phyloP scores from a whole-genome alignment of 768 basidiomycete species.

The Hortiboletus campestris region DNA sequence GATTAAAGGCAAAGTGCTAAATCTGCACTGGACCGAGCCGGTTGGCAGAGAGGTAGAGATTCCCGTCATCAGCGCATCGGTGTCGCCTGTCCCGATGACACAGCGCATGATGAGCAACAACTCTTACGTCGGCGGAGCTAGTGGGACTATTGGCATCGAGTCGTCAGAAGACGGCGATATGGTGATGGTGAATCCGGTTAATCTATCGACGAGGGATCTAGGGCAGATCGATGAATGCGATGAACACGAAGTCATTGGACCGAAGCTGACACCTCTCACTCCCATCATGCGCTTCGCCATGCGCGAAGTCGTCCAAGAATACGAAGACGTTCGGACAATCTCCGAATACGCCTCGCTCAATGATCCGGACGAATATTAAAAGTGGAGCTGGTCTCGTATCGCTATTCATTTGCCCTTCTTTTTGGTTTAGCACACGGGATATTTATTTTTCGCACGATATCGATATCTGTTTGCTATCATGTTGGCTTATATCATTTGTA shows the following conservation, averaged over 20 bases:
- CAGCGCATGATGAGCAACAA: constrained; percentile 29
- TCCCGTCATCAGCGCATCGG: constrained; percentile 26
- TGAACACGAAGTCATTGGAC: constrained; percentile 61
- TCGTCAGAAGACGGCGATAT: constrained; percentile 48
- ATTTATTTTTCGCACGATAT: constrained; percentile 6
- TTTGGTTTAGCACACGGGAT: background rate
- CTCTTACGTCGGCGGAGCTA: constrained; percentile 32
- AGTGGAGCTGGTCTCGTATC: constrained; percentile 4
- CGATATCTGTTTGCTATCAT: background rate
- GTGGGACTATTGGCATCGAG: constrained; percentile 41
- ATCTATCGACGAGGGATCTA: constrained; percentile 41
- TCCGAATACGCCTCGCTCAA: constrained; percentile 76
- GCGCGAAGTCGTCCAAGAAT: constrained; percentile 80
- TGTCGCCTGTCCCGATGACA: constrained; percentile 27
- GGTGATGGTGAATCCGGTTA: constrained; percentile 39
- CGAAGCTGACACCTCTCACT: constrained; percentile 72
- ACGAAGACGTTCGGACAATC: constrained; percentile 69
- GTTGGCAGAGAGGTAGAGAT: constrained; percentile 52
- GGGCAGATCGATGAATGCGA: constrained; percentile 50
- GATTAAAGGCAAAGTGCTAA: constrained; percentile 73
- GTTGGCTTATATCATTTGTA: constrained; percentile 5
- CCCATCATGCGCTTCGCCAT: constrained; percentile 85
- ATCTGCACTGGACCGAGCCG: constrained; percentile 74
- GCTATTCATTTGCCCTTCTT: background rate
- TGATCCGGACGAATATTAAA: constrained; percentile 68